These are phyloP conservation scores for Cercospora berteroae DNA, from an alignment of 2,329 filamentous ascomycete species.

Conservation along the genomic window DNA sequence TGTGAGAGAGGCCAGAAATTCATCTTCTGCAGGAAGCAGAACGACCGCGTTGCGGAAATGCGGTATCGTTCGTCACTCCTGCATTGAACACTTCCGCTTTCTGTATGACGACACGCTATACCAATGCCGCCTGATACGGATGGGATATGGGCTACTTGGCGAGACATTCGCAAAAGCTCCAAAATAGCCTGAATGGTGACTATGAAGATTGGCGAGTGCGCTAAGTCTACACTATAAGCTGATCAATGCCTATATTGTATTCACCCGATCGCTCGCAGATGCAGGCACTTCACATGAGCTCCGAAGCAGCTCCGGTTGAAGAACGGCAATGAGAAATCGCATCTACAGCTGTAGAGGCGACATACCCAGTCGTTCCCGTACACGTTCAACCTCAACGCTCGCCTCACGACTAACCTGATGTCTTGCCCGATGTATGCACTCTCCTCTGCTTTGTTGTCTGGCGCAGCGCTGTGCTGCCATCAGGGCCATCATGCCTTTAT, in stretches of 20 bases:
- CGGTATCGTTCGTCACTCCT: background rate
- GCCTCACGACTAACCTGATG: background rate
- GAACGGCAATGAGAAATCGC: background rate
- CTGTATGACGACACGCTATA: background rate
- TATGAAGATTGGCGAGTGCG: background rate
- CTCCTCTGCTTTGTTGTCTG: background rate
- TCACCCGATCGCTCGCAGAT: background rate
- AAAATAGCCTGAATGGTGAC: background rate
- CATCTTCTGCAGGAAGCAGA: background rate
- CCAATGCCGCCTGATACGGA: background rate
- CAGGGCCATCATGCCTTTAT: background rate
- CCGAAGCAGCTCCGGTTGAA: background rate
- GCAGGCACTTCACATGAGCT: background rate
- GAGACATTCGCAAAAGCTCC: background rate
- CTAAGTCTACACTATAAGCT: background rate
- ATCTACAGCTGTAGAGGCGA: background rate
- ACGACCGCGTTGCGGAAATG: background rate
- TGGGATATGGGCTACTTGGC: background rate
- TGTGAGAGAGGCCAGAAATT: background rate
- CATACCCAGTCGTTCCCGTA: background rate
- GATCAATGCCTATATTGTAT: background rate
- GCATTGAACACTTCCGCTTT: background rate
- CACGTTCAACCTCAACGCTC: background rate
- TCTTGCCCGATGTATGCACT: background rate
- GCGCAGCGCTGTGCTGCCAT: background rate